phyloP scores from a whole-genome alignment of 2,329 filamentous ascomycete genomes.

The Tetracladium maxilliforme region DNA sequence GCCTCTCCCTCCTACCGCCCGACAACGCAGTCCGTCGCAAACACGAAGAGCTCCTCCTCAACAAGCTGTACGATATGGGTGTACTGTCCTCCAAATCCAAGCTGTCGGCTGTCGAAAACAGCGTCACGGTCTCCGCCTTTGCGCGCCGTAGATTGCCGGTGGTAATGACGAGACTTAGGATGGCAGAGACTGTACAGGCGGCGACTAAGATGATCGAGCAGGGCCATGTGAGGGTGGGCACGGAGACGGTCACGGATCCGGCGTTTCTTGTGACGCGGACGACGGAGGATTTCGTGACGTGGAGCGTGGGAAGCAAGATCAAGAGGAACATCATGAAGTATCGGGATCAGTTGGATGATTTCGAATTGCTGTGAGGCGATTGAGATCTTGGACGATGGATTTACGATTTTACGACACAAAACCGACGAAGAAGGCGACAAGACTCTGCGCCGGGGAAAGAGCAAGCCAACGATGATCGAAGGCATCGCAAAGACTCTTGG shows the following conservation, averaged over 20 bases:
- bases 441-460: too few relatives aligned
- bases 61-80: constrained; percentile 90
- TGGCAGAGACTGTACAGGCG: constrained; percentile 82
- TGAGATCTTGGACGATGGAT: neutral
- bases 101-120: constrained; percentile 73
- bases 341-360: constrained; percentile 88
- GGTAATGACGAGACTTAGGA: constrained; percentile 77
- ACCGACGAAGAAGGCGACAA: neutral
- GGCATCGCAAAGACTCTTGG: neutral
- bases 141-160: constrained; percentile 73
- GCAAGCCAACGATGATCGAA: neutral
- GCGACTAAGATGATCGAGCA: constrained; percentile 84
- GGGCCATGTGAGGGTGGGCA: constrained; percentile 82
- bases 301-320: constrained; percentile 93
- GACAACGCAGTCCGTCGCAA: constrained; percentile 65
- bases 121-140: constrained; percentile 79
- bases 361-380: constrained; percentile 58
- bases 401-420: neutral
- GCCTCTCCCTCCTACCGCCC: constrained; percentile 68
- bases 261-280: constrained; percentile 78
- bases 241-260: constrained; percentile 78
- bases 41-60: constrained; percentile 73
- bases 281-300: constrained; percentile 94
- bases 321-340: constrained; percentile 94
- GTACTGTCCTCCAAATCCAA: constrained; percentile 62